A percentile compares a stretch with the other conserved stretches of the same genome.
phyloP scores from a whole-genome alignment of 176 grass and related monocot genomes.

The sorghum (Sorghum bicolor) region Sorghum_bicolor_NCBIv3 NC_012872.2:64425501-64426000 shows the following conservation, averaged over 20 bases:
- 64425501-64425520: slow-evolving; percentile 84
- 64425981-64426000: background rate
- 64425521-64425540: slow-evolving; percentile 89
- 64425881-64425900: background rate
- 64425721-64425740: background rate
- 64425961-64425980: background rate
- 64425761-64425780: background rate
- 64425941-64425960: background rate
- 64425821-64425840: background rate
- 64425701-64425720: background rate
- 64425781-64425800: background rate
- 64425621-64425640: slow-evolving; percentile 23
- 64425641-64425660: slow-evolving; percentile 12
- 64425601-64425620: slow-evolving; percentile 82
- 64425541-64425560: slow-evolving; percentile 65
- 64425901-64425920: background rate
- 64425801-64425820: background rate
- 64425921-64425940: background rate
- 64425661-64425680: background rate
- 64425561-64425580: slow-evolving; percentile 83
- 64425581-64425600: slow-evolving; percentile 86
- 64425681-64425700: background rate
- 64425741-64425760: background rate
- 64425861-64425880: background rate
- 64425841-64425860: background rate